A percentile compares a stretch with the other conserved stretches of the same genome.
phyloP scores from a whole-genome alignment of 495 filamentous ascomycete species.

The Penicillium nucicola region DNA sequence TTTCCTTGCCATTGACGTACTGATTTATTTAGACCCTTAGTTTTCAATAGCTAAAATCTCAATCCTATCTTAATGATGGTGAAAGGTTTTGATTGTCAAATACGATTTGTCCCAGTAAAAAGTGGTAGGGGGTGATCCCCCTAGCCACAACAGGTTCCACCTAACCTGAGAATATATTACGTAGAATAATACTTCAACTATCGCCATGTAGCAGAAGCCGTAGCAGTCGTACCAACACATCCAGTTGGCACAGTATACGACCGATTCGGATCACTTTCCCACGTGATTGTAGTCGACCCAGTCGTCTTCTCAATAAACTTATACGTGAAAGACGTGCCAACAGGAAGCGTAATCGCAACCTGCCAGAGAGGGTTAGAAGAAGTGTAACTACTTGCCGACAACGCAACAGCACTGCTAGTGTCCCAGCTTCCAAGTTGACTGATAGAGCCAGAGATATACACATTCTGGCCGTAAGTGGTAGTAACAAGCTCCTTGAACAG shows the following conservation, averaged over 20 bases:
- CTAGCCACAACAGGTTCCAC: no score
- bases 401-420: conserved; percentile 41
- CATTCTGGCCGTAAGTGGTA: conserved; percentile 51
- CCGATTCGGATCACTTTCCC: conserved; percentile 64
- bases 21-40: no score
- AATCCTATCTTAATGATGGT: no score
- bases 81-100: no score
- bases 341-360: conserved; percentile 41
- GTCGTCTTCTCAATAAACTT: conserved; percentile 60
- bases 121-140: no score
- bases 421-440: conserved; percentile 56
- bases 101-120: no score
- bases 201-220: conserved; percentile 23
- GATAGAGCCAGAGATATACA: conserved; percentile 57
- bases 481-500: conserved; percentile 52
- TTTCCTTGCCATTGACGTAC: no score
- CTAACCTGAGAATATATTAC: no score
- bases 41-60: no score
- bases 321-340: conserved; percentile 54
- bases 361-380: conserved; percentile 54
- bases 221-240: conserved; percentile 32
- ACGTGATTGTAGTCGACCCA: conserved; percentile 47
- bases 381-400: conserved; percentile 53
- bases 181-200: conserved; percentile 1
- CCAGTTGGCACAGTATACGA: conserved; percentile 50